A percentile compares a stretch with the other conserved stretches of the same genome.
These are phyloP conservation scores for Fusarium sp. DNA, from an alignment of 2,329 filamentous ascomycete species.

Conservation along the genomic window DNA sequence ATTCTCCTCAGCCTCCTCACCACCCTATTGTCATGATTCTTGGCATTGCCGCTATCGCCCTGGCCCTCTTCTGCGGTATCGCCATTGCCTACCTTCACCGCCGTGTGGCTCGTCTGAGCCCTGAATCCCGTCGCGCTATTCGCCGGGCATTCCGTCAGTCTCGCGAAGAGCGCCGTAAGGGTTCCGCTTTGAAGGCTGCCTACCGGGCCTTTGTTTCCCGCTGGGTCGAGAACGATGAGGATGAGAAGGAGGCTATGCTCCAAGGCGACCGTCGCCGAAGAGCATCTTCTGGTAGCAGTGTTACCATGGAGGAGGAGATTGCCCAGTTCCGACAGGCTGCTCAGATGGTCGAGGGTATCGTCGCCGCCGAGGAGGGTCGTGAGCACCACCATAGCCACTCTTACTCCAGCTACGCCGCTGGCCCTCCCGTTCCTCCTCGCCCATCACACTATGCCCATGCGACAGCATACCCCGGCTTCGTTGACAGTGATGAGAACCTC, in stretches of 20 bases:
- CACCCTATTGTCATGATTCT: slow-evolving; percentile 44
- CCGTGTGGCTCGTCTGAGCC: slow-evolving; percentile 35
- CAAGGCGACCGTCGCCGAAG: slow-evolving; percentile 27
- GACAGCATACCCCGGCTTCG: slow-evolving; percentile 44
- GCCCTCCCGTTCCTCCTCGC: slow-evolving; percentile 35
- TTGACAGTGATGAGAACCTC: slow-evolving; percentile 54
- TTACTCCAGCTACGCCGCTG: slow-evolving; percentile 24
- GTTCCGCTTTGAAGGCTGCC: slow-evolving; percentile 48
- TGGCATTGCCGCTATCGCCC: slow-evolving; percentile 45
- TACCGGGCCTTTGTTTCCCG: slow-evolving; percentile 53
- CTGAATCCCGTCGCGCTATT: slow-evolving; percentile 44
- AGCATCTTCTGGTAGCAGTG: slow-evolving; percentile 39
- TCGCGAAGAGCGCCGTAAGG: slow-evolving; percentile 48
- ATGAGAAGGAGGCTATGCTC: slow-evolving; percentile 47
- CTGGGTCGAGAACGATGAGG: slow-evolving; percentile 43
- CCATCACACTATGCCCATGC: slow-evolving; percentile 36
- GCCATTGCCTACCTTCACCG: slow-evolving; percentile 47
- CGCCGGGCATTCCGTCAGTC: slow-evolving; percentile 47
- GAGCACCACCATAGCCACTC: slow-evolving; percentile 23
- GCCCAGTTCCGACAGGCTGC: slow-evolving; percentile 64
- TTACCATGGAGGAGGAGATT: slow-evolving; percentile 65
- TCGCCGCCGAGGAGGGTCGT: slow-evolving; percentile 61
- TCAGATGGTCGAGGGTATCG: slow-evolving; percentile 62
- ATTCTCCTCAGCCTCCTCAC: slow-evolving; percentile 27
- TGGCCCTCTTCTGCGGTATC: slow-evolving; percentile 49